Evolutionary conservation across 2,329 filamentous ascomycete genomes (phyloP), one percentile per base, ranked within the genome.

Genomic region (Arthrobotrys sphaeroides): DNA sequence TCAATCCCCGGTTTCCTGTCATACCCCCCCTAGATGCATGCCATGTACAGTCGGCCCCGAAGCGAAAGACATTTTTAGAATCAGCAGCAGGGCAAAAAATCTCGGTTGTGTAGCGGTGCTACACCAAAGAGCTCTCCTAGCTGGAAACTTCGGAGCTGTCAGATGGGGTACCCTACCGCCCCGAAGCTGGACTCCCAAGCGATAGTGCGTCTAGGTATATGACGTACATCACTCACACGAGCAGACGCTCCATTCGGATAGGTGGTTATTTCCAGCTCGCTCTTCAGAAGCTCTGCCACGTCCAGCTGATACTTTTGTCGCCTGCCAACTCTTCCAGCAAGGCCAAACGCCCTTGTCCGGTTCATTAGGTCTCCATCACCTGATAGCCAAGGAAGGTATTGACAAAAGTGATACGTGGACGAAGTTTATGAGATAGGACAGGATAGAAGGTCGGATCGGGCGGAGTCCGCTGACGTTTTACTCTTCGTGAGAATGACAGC

Each of bases 161-260:
- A 64, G 62, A 74, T 74, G 70, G 70, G 67, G 67, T 51, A 55
- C 38, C 18, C 47, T 57, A 62, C 26, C 40, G 16, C 31, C 53
- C 67, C 45, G 45, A 53, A n/a, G 40, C 45, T 45, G 33, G 42
- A 51, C 36, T 22, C 42, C 49, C 26, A 66, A 57, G 53, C 43
- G 36, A 55, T 55, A 3, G 10, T 18, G 55, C 43, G 20, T 36
- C 12, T 38, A n/a, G 5, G 20, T 47, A 57, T 33, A 68, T 74
- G 70, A 74, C 70, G 62, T 74, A 61, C 47, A 18, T 57, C 36
- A 36, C 55, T 74, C 70, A 68, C 70, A 74, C 70, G 70, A 74
- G 62, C 70, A 74, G 53, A 51, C 20, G 57, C 70, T 57, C 26
- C n/a, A 55, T 74, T 64, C 57, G 70, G 70, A 47, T 68, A 59